Evolutionary conservation across 257 asterid genomes (phyloP).

Genomic region (Gardenia jasminoides): DNA sequence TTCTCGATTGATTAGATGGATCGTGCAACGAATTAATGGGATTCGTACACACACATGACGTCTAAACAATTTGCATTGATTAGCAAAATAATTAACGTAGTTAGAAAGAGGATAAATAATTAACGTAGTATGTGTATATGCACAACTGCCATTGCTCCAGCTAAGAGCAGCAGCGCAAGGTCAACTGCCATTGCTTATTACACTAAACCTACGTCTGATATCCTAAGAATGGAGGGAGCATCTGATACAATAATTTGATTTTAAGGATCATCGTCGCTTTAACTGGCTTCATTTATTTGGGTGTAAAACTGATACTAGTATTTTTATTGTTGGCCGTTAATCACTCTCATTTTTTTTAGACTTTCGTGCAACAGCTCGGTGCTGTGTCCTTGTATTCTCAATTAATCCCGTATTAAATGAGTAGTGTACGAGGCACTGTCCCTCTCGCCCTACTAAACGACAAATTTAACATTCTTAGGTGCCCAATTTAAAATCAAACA

Average conservation of each 20-base stretch:
- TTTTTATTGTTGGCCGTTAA: conserved; percentile 11
- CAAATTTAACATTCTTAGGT: conserved; percentile 32
- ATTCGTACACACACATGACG: neutral
- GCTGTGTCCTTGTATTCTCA: conserved; percentile 16
- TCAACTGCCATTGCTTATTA: conserved; percentile 7
- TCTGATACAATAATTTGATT: no score
- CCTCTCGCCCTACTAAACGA: conserved; percentile 17
- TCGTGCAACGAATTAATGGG: neutral
- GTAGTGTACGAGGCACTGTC: conserved; percentile 15
- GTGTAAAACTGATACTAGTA: neutral
- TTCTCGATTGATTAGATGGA: neutral
- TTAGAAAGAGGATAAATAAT: neutral
- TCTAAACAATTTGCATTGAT: neutral
- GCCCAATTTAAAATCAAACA: neutral
- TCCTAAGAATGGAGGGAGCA: no score
- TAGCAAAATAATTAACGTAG: neutral
- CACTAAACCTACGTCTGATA: no score
- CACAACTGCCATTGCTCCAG: conserved; percentile 7
- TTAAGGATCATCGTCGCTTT: no score
- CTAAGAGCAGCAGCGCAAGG: neutral
- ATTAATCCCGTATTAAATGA: neutral
- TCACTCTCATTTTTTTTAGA: neutral
- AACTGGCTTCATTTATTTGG: neutral
- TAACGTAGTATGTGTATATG: no score
- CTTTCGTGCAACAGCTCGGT: neutral